Evolutionary conservation across 208 protist species (phyloP), one percentile per base, ranked within the genome.

Genomic region (Trypanosoma boissoni): DNA sequence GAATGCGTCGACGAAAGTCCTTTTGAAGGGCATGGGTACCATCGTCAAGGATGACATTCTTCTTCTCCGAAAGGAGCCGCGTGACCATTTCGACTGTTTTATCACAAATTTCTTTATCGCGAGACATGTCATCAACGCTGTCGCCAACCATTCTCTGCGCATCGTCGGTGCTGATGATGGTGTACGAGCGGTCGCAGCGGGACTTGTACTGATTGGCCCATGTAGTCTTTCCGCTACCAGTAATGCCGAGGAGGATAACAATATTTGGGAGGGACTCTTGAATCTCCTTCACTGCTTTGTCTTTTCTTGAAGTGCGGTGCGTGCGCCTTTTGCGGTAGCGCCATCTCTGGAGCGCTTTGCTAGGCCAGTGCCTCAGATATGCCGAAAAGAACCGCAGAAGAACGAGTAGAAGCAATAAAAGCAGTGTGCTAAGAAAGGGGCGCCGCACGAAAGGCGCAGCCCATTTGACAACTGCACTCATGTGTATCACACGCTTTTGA

Each of bases 201-300:
- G 77, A 57, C 5, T 80, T 31, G 59, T 89, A 94, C 61, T 86
- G 72, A 18, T 60, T 72, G 21, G 80, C 70, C 84, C 87, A 94
- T 28, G 78, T 82, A 45, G 77, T 83, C 68, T 94, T 94, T 16
- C 87, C 87, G 52, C 83, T 90, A 27, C 83, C 83, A 50, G 79
- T 65, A 14, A 94, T 86, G 54, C 87, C 87, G 18, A 91, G 54
- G 0, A 91, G 69, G 10, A 91, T 21, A 39, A 88, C 43, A 8
- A 94, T 5, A 16, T 72, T 80, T 0, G 87, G 87, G n/a, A 83
- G 68, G 4, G 61, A 67, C 3, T 72, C 62, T 24, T 85, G 76
- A 4, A 54, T 26, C 43, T 76, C 65, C 23, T 60, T 62, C 12
- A 39, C 12, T 39, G 34, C 8, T 39, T 39, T 16, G 12, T 58